phyloP scores from a whole-genome alignment of 2,329 filamentous ascomycete genomes.

The Colletotrichum orchidophilum region DNA sequence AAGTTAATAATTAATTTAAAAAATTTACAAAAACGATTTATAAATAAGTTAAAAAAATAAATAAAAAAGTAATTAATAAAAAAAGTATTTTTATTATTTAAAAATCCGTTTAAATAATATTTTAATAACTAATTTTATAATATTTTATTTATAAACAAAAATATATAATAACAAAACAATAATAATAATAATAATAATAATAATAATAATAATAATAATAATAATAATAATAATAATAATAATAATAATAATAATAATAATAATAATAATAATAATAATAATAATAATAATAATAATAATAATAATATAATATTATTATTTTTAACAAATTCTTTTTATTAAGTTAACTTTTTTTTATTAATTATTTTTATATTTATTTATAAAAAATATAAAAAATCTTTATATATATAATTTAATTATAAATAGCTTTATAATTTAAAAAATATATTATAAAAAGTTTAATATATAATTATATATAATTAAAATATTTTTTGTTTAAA shows the following conservation, averaged over 20 bases:
- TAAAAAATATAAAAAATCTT: neutral
- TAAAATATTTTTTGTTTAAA: no score
- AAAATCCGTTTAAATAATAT: neutral
- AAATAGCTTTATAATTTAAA: neutral
- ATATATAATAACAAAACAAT: neutral
- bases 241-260: no score
- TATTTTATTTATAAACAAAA: no score
- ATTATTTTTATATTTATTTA: neutral
- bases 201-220: no score
- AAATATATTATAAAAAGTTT: no score
- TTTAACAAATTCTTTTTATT: neutral
- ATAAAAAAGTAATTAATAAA: neutral
- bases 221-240: no score
- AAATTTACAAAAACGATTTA: no score
- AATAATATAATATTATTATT: neutral
- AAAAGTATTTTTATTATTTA: neutral
- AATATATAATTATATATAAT: no score
- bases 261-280: conserved; percentile 10
- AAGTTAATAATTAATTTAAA: no score
- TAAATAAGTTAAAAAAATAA: neutral
- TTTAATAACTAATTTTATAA: no score
- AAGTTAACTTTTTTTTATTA: neutral
- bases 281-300: neutral
- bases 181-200: no score
- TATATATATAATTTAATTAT: no score